These are phyloP conservation scores for Podaxis sp. DNA, from an alignment of 768 basidiomycete species.

Conservation along the genomic window DNA sequence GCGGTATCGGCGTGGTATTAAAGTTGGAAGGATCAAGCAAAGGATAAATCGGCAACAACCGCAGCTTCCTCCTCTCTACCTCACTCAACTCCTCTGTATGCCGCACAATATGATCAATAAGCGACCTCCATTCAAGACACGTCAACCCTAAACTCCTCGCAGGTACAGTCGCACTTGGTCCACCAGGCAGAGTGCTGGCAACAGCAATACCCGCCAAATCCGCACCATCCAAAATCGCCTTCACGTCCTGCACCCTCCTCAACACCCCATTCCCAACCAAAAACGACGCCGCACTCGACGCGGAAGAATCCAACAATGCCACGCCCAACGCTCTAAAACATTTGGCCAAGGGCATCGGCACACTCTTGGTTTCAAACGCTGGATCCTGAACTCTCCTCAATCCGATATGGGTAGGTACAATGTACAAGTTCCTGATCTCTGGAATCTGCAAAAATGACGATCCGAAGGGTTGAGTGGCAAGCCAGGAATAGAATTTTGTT, in stretches of 20 bases:
- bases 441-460: not conserved
- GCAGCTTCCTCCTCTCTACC: not conserved
- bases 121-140: not conserved
- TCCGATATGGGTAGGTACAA: constrained; percentile 6
- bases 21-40: not conserved
- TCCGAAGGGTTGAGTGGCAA: not conserved
- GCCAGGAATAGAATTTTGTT: constrained; percentile 2
- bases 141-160: not conserved
- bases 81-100: not conserved
- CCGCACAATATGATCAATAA: constrained; percentile 2
- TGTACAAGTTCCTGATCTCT: not conserved
- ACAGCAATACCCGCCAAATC: not conserved
- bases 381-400: not conserved
- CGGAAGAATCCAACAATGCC: not conserved
- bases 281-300: not conserved
- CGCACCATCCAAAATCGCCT: not conserved
- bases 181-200: not conserved
- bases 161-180: not conserved
- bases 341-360: not conserved
- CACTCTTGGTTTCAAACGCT: not conserved
- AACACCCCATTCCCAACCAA: not conserved
- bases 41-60: constrained; percentile 4
- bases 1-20: not conserved
- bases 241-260: not conserved
- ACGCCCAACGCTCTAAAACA: constrained; percentile 2